Conservation (phyloP, 2,329 filamentous ascomycete genomes). For the Nannizziopsis barbatae region DNA sequence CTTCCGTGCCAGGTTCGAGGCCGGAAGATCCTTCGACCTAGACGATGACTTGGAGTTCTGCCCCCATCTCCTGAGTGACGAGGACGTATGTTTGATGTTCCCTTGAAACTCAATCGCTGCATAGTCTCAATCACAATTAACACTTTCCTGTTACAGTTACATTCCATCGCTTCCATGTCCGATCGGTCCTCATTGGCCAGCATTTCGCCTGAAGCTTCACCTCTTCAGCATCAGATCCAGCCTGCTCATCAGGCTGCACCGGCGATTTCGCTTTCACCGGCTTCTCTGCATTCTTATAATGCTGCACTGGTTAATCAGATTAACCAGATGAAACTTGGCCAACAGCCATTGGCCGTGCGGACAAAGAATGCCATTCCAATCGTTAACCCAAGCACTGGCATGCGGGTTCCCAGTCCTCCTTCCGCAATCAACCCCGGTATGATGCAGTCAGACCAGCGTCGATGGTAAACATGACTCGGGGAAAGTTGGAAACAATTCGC, state of each 20-base stretch:
- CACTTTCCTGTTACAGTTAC: constrained; percentile 49
- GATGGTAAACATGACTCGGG: constrained; percentile 29
- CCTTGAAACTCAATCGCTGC: constrained; percentile 19
- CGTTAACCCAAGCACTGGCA: constrained; percentile 86
- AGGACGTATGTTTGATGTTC: constrained; percentile 55
- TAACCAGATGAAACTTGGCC: constrained; percentile 63
- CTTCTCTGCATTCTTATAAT: constrained; percentile 49
- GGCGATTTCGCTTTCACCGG: constrained; percentile 57
- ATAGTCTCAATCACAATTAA: constrained; percentile 26
- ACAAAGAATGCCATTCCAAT: constrained; percentile 94
- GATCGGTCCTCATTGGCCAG: constrained; percentile 92
- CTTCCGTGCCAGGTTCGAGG: constrained; percentile 82
- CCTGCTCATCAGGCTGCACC: constrained; percentile 64
- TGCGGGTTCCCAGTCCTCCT: constrained; percentile 78
- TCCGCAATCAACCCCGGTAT: constrained; percentile 56
- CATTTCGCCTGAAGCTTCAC: constrained; percentile 84
- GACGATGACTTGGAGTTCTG: constrained; percentile 96
- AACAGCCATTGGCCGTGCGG: constrained; percentile 81
- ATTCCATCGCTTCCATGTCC: constrained; percentile 77
- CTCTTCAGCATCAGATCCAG: constrained; percentile 70
- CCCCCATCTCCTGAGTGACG: constrained; percentile 81
- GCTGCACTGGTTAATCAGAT: constrained; percentile 40
- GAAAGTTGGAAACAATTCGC: constrained; percentile 9
- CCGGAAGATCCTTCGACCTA: constrained; percentile 83
- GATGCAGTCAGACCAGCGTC: constrained; percentile 43